phyloP scores from a whole-genome alignment of 495 filamentous ascomycete genomes.

The Rostrohypoxylon terebratum region DNA sequence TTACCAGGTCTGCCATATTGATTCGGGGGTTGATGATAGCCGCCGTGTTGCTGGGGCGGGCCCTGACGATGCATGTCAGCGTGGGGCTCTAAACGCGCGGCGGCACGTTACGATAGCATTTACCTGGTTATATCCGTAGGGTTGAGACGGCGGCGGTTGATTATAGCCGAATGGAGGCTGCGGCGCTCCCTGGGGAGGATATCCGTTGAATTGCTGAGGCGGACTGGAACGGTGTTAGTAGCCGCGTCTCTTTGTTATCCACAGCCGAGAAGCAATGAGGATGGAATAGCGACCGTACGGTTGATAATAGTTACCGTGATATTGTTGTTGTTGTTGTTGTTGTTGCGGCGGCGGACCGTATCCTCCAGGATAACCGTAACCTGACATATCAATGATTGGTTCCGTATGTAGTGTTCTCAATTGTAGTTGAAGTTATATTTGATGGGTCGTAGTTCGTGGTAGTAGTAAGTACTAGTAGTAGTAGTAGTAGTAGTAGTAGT shows the following conservation, averaged over 20 bases:
- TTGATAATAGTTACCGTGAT: constrained; percentile 55
- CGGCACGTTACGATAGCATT: constrained; percentile 47
- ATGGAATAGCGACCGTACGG: constrained; percentile 48
- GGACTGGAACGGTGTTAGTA: constrained; percentile 44
- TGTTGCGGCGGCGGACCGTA: constrained; percentile 55
- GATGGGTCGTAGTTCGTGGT: not conserved
- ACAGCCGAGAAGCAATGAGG: constrained; percentile 34
- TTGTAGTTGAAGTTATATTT: constrained; percentile 16
- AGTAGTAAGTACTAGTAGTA: not conserved
- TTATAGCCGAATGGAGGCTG: constrained; percentile 59
- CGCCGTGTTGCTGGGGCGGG: constrained; percentile 58
- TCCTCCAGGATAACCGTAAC: constrained; percentile 56
- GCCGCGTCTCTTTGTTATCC: constrained; percentile 18
- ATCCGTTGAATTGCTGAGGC: constrained; percentile 51
- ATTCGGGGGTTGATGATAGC: constrained; percentile 53
- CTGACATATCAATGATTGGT: constrained; percentile 54
- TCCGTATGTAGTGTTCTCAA: constrained; percentile 20
- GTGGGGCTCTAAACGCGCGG: constrained; percentile 30
- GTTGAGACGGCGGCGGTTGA: constrained; percentile 58
- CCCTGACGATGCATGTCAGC: constrained; percentile 48
- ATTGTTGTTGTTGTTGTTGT: constrained; percentile 57
- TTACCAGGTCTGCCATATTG: constrained; percentile 60
- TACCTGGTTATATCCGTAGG: constrained; percentile 49
- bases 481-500: not conserved
- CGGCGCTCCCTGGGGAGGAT: constrained; percentile 52